Evolutionary conservation across 2,329 filamentous ascomycete species (phyloP).

Genomic region (Aspergillus sp.): DNA sequence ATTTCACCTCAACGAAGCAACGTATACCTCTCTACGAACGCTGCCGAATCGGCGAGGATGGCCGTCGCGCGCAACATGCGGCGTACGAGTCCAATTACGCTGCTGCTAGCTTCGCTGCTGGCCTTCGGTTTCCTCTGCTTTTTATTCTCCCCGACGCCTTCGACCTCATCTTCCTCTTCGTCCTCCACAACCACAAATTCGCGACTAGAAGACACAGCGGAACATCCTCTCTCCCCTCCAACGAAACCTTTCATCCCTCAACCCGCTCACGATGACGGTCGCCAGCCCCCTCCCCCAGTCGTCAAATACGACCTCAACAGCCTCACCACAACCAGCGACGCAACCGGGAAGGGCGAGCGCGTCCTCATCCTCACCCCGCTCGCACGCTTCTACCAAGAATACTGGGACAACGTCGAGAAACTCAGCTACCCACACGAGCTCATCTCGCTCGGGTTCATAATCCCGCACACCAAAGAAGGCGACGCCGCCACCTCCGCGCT

Average conservation of each 20-base stretch:
- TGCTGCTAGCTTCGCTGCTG: constrained; percentile 72
- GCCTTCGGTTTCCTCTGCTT: constrained; percentile 70
- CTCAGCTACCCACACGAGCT: constrained; percentile 90
- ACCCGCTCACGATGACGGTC: constrained; percentile 50
- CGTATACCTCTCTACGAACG: background rate
- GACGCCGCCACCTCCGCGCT: constrained; percentile 82
- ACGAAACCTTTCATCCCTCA: constrained; percentile 72
- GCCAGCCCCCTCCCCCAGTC: constrained; percentile 74
- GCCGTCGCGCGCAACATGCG: constrained; percentile 70
- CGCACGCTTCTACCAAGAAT: constrained; percentile 88
- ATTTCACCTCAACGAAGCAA: constrained; percentile 1
- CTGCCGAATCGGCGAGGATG: constrained; percentile 49
- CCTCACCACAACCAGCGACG: constrained; percentile 78
- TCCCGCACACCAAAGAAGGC: constrained; percentile 90
- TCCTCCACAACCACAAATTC: constrained; percentile 55
- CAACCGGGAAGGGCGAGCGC: constrained; percentile 78
- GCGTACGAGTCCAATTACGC: constrained; percentile 76
- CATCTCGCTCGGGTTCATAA: constrained; percentile 93
- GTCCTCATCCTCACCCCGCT: constrained; percentile 92
- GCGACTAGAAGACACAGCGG: constrained; percentile 62
- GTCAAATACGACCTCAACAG: constrained; percentile 95
- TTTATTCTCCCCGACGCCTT: constrained; percentile 54
- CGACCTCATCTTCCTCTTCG: constrained; percentile 52
- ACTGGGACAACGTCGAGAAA: constrained; percentile 90
- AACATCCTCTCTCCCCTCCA: constrained; percentile 73